Conservation (phyloP, 2,329 filamentous ascomycete genomes). For the Colletotrichum sp. region DNA sequence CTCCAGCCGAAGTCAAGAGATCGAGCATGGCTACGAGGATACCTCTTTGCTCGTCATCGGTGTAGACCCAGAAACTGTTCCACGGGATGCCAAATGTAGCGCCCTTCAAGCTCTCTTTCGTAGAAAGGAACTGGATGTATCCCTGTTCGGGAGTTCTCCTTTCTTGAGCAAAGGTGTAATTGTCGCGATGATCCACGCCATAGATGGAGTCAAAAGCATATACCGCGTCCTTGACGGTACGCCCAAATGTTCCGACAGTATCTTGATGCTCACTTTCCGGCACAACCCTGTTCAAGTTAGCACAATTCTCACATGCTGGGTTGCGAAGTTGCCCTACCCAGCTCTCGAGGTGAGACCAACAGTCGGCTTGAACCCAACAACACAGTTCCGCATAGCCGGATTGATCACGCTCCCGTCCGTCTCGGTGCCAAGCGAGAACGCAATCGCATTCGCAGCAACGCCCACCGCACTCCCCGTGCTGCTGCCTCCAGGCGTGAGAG, state of each 20-base stretch:
- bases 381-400: slow-evolving; percentile 70
- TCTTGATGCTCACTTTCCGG: slow-evolving; percentile 74
- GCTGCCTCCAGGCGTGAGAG: slow-evolving; percentile 70
- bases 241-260: slow-evolving; percentile 70
- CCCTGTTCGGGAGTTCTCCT: slow-evolving; percentile 59
- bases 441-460: slow-evolving; percentile 66
- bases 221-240: slow-evolving; percentile 71
- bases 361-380: slow-evolving; percentile 79
- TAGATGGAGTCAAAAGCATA: slow-evolving; percentile 72
- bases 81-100: slow-evolving; percentile 75
- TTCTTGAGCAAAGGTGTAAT: slow-evolving; percentile 66
- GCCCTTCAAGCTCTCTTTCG: slow-evolving; percentile 58
- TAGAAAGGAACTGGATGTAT: slow-evolving; percentile 62
- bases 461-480: slow-evolving; percentile 70
- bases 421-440: slow-evolving; percentile 75
- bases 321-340: slow-evolving; percentile 30
- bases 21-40: slow-evolving; percentile 56
- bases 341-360: slow-evolving; percentile 72
- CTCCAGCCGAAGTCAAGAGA: slow-evolving; percentile 64
- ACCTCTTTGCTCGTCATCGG: slow-evolving; percentile 58
- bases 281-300: slow-evolving; percentile 47
- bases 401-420: slow-evolving; percentile 77
- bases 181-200: slow-evolving; percentile 66
- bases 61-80: slow-evolving; percentile 72
- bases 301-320: rapidly evolving